Conservation (phyloP, 2,329 filamentous ascomycete species). For the Aspergillus thermomutatus region DNA sequence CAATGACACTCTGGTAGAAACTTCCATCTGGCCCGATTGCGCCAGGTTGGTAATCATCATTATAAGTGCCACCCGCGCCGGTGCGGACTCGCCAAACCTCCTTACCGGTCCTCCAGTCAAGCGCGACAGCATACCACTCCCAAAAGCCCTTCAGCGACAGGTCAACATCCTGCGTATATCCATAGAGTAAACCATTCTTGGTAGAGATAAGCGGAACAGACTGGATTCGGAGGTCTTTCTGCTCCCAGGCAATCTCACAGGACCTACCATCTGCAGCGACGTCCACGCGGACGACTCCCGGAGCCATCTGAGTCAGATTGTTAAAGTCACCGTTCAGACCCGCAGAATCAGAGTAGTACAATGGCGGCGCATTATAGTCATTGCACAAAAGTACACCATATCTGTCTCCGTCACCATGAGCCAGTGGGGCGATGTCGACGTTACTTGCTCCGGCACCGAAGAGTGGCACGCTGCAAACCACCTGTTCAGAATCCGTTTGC, state of each 20-base stretch:
- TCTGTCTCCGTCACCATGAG: not conserved
- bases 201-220: not conserved
- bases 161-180: not conserved
- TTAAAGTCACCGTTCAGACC: not conserved
- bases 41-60: constrained; percentile 1
- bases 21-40: not conserved
- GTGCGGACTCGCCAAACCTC: constrained; percentile 2
- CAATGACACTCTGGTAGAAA: not conserved
- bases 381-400: constrained; percentile 1
- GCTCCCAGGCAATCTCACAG: not conserved
- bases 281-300: not conserved
- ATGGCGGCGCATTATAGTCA: constrained; percentile 1
- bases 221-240: constrained; percentile 1
- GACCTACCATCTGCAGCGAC: not conserved
- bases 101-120: not conserved
- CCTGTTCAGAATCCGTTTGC: not conserved
- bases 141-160: not conserved
- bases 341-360: not conserved
- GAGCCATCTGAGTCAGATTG: constrained; percentile 2
- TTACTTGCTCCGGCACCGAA: not conserved
- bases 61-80: constrained; percentile 1
- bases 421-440: constrained; percentile 1
- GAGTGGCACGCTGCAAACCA: not conserved
- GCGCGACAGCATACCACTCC: not conserved
- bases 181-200: too few relatives aligned